Evolutionary conservation across 2,329 filamentous ascomycete species (phyloP), one percentile per base, ranked within the genome.

Genomic region (Xylariaceae sp.): DNA sequence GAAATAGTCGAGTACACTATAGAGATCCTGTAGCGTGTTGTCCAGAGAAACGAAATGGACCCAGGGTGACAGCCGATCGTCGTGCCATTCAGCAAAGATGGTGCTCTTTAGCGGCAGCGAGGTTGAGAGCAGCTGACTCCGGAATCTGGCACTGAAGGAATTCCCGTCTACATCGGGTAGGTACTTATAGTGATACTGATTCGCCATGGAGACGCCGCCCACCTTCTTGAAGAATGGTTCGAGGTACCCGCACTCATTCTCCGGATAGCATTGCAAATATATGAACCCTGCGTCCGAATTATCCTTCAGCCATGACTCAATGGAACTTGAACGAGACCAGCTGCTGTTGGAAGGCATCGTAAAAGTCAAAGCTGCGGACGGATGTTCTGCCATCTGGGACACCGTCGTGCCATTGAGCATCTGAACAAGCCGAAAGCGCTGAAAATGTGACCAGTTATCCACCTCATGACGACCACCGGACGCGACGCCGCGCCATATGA

Each of bases 11-110:
- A 86, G 63, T 9, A 82, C 69, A 12, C 73, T 73, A 51, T 84
- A 87, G 11, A 87, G 57, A 36, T 87, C 85, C 40, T 76, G 68
- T 45, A 79, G 83, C 1, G 76, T 75, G 53, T 83, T 83, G 59
- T 87, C 81, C 53, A 88, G 71, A 2, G 85, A 84, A 1, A 81
- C 76, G 53, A 85, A 89, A 61, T 89, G 85, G 50, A 76, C 66
- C 85, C 85, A 89, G 0, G 83, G 77, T 12, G 79, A 64, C 1
- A 89, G 68, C 4, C 85, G 72, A 30, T 76, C 73, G 59, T 87
- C 84, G 57, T 88, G 84, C 85, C 85, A 89, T 59, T 89, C 85
- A 12, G 76, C 68, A 57, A 84, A 88, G 31, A 87, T 71, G 3
- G 84, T 87, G 12, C 79, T 75, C 63, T 88, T 89, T 57, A 89